Percentiles rank a stretch among this genome's conserved stretches.
Evolutionary conservation across 352 stramenopile genomes (phyloP).

Genomic region (Albugo candida): DNA sequence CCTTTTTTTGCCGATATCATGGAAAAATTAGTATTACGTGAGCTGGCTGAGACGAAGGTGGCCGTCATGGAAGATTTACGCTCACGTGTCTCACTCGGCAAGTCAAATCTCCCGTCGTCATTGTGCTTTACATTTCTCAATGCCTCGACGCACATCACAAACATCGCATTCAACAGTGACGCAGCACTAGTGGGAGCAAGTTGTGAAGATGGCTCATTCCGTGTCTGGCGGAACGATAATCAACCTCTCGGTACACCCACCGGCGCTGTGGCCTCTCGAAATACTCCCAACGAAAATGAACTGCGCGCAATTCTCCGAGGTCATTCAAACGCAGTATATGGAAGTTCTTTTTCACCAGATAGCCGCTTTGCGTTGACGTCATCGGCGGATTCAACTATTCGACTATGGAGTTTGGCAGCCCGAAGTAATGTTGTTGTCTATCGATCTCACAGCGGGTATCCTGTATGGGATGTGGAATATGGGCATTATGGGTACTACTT

Average conservation of each 20-base stretch:
- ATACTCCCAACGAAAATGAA: conserved; percentile 35
- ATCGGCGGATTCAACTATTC: conserved; percentile 60
- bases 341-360: conserved; percentile 67
- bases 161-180: conserved; percentile 64
- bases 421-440: conserved; percentile 66
- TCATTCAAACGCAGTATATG: conserved; percentile 71
- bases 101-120: conserved; percentile 30
- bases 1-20: conserved; percentile 50
- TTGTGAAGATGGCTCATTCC: conserved; percentile 53
- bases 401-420: conserved; percentile 70
- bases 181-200: conserved; percentile 54
- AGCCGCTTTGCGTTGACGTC: conserved; percentile 66
- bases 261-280: conserved; percentile 15
- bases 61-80: conserved; percentile 45
- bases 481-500: conserved; percentile 88
- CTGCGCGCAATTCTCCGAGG: conserved; percentile 46
- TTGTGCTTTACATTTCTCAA: conserved; percentile 69
- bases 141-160: conserved; percentile 56
- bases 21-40: conserved; percentile 61
- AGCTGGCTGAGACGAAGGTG: conserved; percentile 37
- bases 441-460: conserved; percentile 40
- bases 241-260: conserved; percentile 45
- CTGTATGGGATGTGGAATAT: conserved; percentile 87
- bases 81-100: conserved; percentile 27
- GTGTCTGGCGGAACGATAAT: conserved; percentile 68